Conservation (phyloP, 139 green algal genomes). For the Micractinium sp. region DNA sequence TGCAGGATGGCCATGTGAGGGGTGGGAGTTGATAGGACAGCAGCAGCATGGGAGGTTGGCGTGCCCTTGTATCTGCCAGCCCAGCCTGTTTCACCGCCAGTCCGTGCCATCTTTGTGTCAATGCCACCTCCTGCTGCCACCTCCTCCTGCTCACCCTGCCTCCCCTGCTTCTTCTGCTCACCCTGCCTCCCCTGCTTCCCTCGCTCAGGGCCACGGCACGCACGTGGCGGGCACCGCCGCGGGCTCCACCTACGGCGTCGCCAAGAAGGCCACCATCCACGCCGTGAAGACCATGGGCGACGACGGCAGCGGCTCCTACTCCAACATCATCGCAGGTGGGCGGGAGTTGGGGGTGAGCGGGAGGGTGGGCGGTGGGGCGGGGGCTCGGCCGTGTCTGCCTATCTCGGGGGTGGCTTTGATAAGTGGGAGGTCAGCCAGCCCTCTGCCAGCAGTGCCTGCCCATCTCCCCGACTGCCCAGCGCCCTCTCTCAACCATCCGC, state of each 20-base stretch:
- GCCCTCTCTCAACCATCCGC: too few relatives aligned
- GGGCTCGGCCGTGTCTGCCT: too few relatives aligned
- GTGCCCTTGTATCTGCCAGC: too few relatives aligned
- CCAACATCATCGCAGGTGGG: slow-evolving; percentile 59
- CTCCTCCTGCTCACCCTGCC: too few relatives aligned
- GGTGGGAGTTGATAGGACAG: neutral
- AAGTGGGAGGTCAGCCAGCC: neutral
- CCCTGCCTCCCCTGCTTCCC: too few relatives aligned
- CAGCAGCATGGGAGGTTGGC: neutral
- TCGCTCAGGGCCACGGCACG: slow-evolving; percentile 67
- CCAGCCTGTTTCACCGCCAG: too few relatives aligned
- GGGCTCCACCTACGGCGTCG: slow-evolving; percentile 69
- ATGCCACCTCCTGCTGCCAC: neutral
- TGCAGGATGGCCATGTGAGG: slow-evolving; percentile 19
- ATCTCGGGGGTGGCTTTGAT: too few relatives aligned
- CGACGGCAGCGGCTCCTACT: slow-evolving; percentile 55
- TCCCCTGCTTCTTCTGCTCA: neutral
- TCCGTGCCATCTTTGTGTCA: too few relatives aligned
- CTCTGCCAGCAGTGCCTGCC: neutral
- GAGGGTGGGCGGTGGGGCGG: neutral
- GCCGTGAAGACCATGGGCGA: slow-evolving; percentile 47
- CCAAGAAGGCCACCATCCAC: slow-evolving; percentile 58
- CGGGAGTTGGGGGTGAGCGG: too few relatives aligned
- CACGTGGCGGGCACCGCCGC: slow-evolving; percentile 64
- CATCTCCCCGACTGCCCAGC: too few relatives aligned